Percentiles rank a stretch among this genome's conserved stretches.
These are phyloP conservation scores for Zostera marina DNA, from an alignment of 116 monocot genomes.

Conservation along the genomic window DNA sequence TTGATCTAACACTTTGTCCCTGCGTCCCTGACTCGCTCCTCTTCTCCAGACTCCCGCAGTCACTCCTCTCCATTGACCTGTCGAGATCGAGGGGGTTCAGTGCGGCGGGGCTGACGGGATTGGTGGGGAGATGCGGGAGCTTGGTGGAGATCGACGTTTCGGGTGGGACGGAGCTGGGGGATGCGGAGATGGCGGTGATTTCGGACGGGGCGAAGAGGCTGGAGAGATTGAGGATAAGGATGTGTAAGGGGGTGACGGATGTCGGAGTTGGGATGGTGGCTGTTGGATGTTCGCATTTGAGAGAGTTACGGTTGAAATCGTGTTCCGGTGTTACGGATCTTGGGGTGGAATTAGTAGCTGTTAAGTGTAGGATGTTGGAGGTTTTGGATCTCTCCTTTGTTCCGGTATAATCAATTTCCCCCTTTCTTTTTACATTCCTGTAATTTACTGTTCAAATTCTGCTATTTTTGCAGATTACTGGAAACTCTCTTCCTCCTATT, in stretches of 20 bases:
- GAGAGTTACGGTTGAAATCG: conserved; percentile 41
- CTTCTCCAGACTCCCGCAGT: conserved; percentile 6
- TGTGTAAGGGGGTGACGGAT: conserved; percentile 51
- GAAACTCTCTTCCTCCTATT: conserved; percentile 48
- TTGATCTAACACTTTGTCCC: conserved; percentile 52
- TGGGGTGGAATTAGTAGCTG: conserved; percentile 42
- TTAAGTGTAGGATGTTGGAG: conserved; percentile 43
- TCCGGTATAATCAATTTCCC: conserved; percentile 16
- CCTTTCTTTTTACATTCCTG: background rate
- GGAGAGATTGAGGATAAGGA: conserved; percentile 28
- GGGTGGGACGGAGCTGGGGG: conserved; percentile 22
- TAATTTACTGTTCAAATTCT: background rate
- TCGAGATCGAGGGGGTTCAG: conserved; percentile 31
- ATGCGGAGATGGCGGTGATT: conserved; percentile 36
- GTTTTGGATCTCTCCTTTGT: conserved; percentile 56
- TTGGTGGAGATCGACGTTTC: conserved; percentile 49
- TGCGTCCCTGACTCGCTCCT: conserved; percentile 41
- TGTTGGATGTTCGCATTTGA: conserved; percentile 46
- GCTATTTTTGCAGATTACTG: conserved; percentile 31
- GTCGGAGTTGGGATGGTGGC: conserved; percentile 65
- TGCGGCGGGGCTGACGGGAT: conserved; percentile 14
- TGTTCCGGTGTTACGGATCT: conserved; percentile 56
- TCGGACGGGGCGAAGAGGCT: conserved; percentile 23
- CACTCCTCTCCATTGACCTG: conserved; percentile 34
- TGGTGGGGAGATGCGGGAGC: conserved; percentile 17